Conservation (phyloP, 768 basidiomycete genomes). For the Trametopsis cervina region DNA sequence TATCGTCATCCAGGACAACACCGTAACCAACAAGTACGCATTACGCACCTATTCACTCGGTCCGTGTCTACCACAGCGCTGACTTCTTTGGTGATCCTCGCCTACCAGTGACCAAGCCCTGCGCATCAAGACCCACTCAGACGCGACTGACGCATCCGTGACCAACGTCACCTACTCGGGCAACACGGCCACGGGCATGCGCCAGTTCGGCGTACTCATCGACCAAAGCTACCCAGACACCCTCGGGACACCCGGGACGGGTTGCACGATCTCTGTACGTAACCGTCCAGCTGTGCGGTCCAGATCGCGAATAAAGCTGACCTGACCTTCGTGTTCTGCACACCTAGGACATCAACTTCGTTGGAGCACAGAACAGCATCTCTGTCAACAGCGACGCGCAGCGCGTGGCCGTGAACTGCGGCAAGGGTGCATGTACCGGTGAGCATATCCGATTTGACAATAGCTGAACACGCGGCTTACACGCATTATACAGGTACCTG, state of each 20-base stretch:
- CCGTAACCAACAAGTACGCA: slow-evolving; percentile 44
- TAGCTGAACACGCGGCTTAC: background rate
- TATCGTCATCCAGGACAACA: slow-evolving; percentile 45
- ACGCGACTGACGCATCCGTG: slow-evolving; percentile 41
- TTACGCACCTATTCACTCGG: background rate
- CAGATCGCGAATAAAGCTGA: background rate
- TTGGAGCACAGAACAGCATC: slow-evolving; percentile 33
- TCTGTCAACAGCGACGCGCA: slow-evolving; percentile 35
- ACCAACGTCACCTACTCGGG: slow-evolving; percentile 43
- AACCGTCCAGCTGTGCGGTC: background rate
- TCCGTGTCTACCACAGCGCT: background rate
- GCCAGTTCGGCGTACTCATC: slow-evolving; percentile 49
- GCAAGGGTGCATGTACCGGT: slow-evolving; percentile 44
- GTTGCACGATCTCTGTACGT: slow-evolving; percentile 50
- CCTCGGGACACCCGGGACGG: slow-evolving; percentile 47
- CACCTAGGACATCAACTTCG: slow-evolving; percentile 47
- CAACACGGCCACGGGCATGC: slow-evolving; percentile 45
- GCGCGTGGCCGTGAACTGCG: slow-evolving; percentile 51
- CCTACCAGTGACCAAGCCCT: slow-evolving; percentile 41
- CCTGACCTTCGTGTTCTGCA: background rate
- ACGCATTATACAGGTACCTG: slow-evolving; percentile 31
- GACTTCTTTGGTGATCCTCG: background rate
- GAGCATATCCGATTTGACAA: slow-evolving; percentile 3
- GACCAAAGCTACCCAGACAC: slow-evolving; percentile 56
- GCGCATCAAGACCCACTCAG: slow-evolving; percentile 51